Conservation (phyloP, 495 filamentous ascomycete genomes). For the Aspergillus sparsus region DNA sequence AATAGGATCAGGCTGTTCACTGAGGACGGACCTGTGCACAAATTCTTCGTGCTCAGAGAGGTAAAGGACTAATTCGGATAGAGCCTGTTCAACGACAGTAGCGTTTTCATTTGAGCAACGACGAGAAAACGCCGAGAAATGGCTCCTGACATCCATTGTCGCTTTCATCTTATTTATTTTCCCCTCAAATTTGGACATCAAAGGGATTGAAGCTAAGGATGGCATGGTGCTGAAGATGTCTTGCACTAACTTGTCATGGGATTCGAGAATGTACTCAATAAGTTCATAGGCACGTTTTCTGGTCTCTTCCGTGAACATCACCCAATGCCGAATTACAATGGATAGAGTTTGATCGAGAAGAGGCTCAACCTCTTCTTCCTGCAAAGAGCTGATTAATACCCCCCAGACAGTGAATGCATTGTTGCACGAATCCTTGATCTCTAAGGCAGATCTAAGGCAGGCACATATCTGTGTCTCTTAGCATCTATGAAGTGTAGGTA, state of each 20-base stretch:
- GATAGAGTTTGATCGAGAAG: conserved; percentile 86
- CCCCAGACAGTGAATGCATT: conserved; percentile 83
- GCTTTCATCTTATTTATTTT: conserved; percentile 64
- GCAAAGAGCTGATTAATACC: conserved; percentile 68
- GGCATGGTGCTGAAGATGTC: conserved; percentile 72
- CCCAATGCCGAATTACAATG: conserved; percentile 80
- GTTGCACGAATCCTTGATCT: conserved; percentile 68
- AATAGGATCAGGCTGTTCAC: conserved; percentile 79
- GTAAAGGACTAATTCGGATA: conserved; percentile 73
- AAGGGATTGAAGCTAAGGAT: conserved; percentile 70
- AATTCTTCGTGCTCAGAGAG: conserved; percentile 74
- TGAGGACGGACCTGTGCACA: conserved; percentile 77
- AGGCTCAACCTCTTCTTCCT: conserved; percentile 73
- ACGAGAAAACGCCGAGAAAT: conserved; percentile 66
- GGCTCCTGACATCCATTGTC: conserved; percentile 58
- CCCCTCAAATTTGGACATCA: conserved; percentile 63
- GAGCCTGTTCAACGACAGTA: conserved; percentile 75
- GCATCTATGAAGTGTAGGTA: background rate
- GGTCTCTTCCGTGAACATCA: conserved; percentile 59
- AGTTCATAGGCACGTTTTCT: conserved; percentile 58
- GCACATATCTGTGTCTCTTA: conserved; percentile 67
- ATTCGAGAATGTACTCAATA: conserved; percentile 63
- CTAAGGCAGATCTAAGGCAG: conserved; percentile 81
- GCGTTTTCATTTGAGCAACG: conserved; percentile 81
- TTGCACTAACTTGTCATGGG: conserved; percentile 58